These are phyloP conservation scores for Petunia hybrid DNA, from an alignment of 305 asterid species.

Conservation along the genomic window DNA sequence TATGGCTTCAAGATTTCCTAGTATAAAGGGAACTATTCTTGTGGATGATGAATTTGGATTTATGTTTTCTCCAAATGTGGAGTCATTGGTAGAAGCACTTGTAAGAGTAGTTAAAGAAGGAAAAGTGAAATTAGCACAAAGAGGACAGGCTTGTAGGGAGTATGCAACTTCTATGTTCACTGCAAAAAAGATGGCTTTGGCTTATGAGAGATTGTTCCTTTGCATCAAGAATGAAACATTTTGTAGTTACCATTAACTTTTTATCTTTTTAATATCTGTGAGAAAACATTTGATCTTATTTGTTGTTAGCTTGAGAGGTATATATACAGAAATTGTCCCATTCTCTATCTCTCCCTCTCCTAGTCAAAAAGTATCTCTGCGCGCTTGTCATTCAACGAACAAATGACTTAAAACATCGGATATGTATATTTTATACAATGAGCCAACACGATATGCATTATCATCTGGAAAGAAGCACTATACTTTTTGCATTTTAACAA, in stretches of 20 bases:
- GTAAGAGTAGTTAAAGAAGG: slow-evolving; percentile 74
- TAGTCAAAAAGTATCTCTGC: too few relatives aligned
- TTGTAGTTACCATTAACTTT: slow-evolving; percentile 61
- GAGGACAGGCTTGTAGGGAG: slow-evolving; percentile 79
- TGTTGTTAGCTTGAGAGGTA: background rate
- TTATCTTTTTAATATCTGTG: background rate
- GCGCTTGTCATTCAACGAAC: too few relatives aligned
- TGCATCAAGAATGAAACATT: slow-evolving; percentile 77
- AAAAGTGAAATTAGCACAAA: slow-evolving; percentile 54
- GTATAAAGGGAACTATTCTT: slow-evolving; percentile 82
- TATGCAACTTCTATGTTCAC: slow-evolving; percentile 85
- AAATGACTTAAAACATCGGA: too few relatives aligned
- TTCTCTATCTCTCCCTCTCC: too few relatives aligned
- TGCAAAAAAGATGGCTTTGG: slow-evolving; percentile 86
- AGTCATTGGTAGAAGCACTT: slow-evolving; percentile 67
- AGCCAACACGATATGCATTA: too few relatives aligned
- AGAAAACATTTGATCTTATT: background rate
- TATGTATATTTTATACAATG: too few relatives aligned
- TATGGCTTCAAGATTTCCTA: slow-evolving; percentile 92
- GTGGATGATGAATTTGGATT: slow-evolving; percentile 77
- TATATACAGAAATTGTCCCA: too few relatives aligned
- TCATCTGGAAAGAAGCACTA: too few relatives aligned
- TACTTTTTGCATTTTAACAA: too few relatives aligned
- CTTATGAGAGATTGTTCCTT: slow-evolving; percentile 88
- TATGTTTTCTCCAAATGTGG: slow-evolving; percentile 84